Percentiles rank a stretch among this genome's conserved stretches.
These are phyloP conservation scores for Breynia disticha DNA, from an alignment of 441 rosid genomes.

Conservation along the genomic window DNA sequence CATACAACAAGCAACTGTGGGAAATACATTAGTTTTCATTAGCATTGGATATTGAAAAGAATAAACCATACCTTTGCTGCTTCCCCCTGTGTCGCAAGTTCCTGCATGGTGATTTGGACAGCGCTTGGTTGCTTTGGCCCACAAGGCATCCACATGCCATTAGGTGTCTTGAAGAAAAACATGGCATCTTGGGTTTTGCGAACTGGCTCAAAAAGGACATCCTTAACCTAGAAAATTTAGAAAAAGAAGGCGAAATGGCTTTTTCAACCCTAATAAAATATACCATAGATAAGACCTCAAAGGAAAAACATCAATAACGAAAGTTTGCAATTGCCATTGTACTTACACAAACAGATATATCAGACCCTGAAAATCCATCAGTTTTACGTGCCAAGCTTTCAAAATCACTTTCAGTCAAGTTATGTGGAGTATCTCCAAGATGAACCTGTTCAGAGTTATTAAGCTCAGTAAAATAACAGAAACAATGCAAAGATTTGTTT, in stretches of 20 bases:
- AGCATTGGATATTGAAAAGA: background rate
- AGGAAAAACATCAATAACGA: too few species aligned
- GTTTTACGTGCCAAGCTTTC: slow-evolving; percentile 66
- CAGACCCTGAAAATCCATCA: slow-evolving; percentile 94
- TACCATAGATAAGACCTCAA: background rate
- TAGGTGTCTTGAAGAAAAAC: slow-evolving; percentile 52
- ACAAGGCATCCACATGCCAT: slow-evolving; percentile 82
- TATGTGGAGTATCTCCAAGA: slow-evolving; percentile 91
- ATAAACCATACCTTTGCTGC: slow-evolving; percentile 46
- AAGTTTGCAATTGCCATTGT: too few species aligned
- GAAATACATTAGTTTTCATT: background rate
- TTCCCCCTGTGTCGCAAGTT: slow-evolving; percentile 65
- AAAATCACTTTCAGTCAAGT: slow-evolving; percentile 73
- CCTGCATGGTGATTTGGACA: slow-evolving; percentile 74
- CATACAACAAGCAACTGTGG: background rate
- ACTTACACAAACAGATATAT: slow-evolving; percentile 91
- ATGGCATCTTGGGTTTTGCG: slow-evolving; percentile 90
- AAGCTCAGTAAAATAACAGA: too few species aligned
- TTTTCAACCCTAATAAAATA: background rate
- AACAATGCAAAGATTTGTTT: too few species aligned
- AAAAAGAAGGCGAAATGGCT: slow-evolving; percentile 2
- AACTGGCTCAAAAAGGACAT: slow-evolving; percentile 92
- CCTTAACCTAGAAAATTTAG: slow-evolving; percentile 57
- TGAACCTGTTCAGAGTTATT: slow-evolving; percentile 54
- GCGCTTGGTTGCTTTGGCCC: slow-evolving; percentile 83